Conservation (phyloP, 495 filamentous ascomycete species). For the Parachaetomium inaequale region DNA sequence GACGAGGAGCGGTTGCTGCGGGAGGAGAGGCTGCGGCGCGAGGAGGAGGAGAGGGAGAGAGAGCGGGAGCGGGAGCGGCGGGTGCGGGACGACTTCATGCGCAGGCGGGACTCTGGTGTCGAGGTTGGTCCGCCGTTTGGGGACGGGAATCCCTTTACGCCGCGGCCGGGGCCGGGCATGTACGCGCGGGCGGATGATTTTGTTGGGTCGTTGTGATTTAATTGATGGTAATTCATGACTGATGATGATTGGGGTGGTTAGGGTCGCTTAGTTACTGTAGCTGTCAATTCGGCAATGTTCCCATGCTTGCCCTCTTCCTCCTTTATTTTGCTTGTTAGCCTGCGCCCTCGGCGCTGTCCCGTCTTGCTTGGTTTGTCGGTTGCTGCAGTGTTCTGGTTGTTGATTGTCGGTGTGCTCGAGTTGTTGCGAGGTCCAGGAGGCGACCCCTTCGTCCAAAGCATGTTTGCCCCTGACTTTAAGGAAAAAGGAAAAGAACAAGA, state of each 20-base stretch:
- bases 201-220: background rate
- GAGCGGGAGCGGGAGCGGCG: background rate
- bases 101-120: conserved; percentile 7
- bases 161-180: conserved; percentile 1
- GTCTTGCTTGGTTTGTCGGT: background rate
- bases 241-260: no score
- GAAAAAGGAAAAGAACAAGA: no score
- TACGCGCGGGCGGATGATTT: background rate
- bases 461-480: no score
- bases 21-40: conserved; percentile 1
- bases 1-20: background rate
- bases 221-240: background rate
- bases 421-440: no score
- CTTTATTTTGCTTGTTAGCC: background rate
- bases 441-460: no score
- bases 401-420: no score
- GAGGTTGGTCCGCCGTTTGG: conserved; percentile 3
- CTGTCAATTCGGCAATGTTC: background rate
- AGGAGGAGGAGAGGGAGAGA: conserved; percentile 1
- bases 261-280: background rate
- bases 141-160: conserved; percentile 4
- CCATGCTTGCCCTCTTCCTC: background rate
- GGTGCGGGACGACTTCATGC: background rate
- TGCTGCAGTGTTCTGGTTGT: no score
- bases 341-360: background rate